A percentile compares a stretch with the other conserved stretches of the same genome.
Evolutionary conservation across 139 green algal species (phyloP).

Genomic region (Desmodesmus armatus): DNA sequence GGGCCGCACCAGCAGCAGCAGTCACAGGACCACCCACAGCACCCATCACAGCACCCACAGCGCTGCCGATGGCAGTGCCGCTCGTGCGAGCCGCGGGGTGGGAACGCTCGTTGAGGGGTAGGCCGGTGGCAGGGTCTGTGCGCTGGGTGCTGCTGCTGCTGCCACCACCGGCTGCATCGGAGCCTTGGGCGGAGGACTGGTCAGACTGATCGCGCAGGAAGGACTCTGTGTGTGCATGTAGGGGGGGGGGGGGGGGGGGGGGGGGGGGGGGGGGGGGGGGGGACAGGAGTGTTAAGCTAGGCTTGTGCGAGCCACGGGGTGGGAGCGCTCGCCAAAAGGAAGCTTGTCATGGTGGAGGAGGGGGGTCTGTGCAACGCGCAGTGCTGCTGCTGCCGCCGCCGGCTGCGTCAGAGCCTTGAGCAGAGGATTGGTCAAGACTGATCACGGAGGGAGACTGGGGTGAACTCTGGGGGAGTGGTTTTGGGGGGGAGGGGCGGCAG

Average conservation of each 20-base stretch:
- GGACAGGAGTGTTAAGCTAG: too few species aligned
- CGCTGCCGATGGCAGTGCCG: constrained; percentile 13
- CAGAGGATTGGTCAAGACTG: neutral
- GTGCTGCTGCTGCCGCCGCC: neutral
- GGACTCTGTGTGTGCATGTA: too few species aligned
- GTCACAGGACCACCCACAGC: neutral
- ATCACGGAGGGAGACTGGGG: neutral
- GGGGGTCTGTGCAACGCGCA: too few species aligned
- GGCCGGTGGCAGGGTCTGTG: too few species aligned
- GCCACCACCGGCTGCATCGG: too few species aligned
- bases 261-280: too few species aligned
- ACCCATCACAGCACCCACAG: constrained; percentile 20
- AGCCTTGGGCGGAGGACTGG: neutral
- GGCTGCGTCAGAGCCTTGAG: neutral
- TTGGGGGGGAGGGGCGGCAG: too few species aligned
- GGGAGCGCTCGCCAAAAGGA: too few species aligned
- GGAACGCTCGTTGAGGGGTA: neutral
- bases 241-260: too few species aligned
- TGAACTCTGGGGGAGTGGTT: constrained; percentile 8
- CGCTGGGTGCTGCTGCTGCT: too few species aligned
- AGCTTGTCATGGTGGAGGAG: too few species aligned
- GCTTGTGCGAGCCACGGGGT: constrained; percentile 14
- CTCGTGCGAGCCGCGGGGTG: constrained; percentile 4
- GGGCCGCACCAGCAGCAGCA: constrained; percentile 40
- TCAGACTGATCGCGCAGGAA: too few species aligned